phyloP scores from a whole-genome alignment of 768 basidiomycete species.

The Chlorophyllum brunneum region DNA sequence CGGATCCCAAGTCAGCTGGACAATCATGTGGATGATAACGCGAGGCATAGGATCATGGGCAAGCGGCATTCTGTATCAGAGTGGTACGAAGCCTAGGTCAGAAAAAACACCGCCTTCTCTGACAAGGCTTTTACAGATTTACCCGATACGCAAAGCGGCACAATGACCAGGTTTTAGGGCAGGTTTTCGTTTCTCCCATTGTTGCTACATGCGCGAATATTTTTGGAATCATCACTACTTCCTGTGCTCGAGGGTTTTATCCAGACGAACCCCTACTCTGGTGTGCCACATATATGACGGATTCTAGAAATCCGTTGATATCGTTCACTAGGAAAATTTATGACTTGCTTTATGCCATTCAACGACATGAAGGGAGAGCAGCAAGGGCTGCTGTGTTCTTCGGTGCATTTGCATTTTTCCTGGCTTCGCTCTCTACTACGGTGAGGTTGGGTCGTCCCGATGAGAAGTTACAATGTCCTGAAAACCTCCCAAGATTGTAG shows the following conservation, averaged over 20 bases:
- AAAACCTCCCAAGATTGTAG: constrained; percentile 22
- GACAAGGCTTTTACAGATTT: constrained; percentile 21
- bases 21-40: constrained; percentile 27
- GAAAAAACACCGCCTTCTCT: background rate
- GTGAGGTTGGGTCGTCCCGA: constrained; percentile 11
- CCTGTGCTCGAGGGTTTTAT: constrained; percentile 23
- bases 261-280: constrained; percentile 27
- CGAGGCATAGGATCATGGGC: constrained; percentile 30
- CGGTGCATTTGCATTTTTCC: constrained; percentile 26
- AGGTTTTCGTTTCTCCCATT: constrained; percentile 27
- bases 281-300: constrained; percentile 12
- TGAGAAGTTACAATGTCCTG: background rate
- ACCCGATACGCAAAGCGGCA: constrained; percentile 27
- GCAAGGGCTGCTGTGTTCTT: constrained; percentile 31
- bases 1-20: constrained; percentile 23
- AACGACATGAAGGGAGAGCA: constrained; percentile 22
- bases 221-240: constrained; percentile 28
- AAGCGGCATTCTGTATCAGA: constrained; percentile 21
- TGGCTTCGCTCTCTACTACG: constrained; percentile 27
- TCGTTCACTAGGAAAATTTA: constrained; percentile 25
- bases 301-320: background rate
- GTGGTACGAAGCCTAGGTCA: constrained; percentile 12
- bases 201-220: constrained; percentile 26
- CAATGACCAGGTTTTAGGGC: constrained; percentile 27
- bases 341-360: constrained; percentile 27